Evolutionary conservation across 2,329 filamentous ascomycete genomes (phyloP).

Genomic region (Penicillium aurantiogriseum): DNA sequence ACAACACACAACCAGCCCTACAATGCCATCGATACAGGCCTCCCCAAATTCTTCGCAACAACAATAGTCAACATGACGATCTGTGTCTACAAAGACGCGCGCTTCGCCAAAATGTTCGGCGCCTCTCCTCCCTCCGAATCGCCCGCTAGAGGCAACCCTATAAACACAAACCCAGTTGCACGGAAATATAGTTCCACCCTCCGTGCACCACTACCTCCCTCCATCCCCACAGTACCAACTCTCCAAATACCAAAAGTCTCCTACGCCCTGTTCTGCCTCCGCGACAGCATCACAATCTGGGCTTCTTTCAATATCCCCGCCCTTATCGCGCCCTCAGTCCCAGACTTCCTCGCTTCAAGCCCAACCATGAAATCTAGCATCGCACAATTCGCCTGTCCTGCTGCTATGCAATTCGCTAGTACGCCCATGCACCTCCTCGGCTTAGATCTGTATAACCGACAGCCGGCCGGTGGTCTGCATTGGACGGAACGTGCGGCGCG

Average conservation of each 20-base stretch:
- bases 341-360: constrained; percentile 50
- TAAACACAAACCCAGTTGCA: constrained; percentile 1
- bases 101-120: constrained; percentile 80
- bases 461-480: constrained; percentile 41
- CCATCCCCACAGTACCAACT: constrained; percentile 19
- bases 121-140: constrained; percentile 51
- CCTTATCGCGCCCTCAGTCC: constrained; percentile 68
- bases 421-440: constrained; percentile 85
- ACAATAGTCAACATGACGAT: constrained; percentile 79
- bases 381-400: constrained; percentile 79
- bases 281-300: constrained; percentile 87
- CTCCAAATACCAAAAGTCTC: constrained; percentile 64
- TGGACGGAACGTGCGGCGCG: constrained; percentile 63
- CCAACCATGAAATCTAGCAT: constrained; percentile 54
- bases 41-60: constrained; percentile 77
- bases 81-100: constrained; percentile 85
- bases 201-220: constrained; percentile 6
- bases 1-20: constrained; percentile 60
- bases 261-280: constrained; percentile 74
- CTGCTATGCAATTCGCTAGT: constrained; percentile 72
- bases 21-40: constrained; percentile 65
- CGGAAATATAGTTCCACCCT: constrained; percentile 8
- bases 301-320: constrained; percentile 88
- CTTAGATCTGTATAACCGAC: constrained; percentile 79
- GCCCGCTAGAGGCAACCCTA: constrained; percentile 4